Conservation (phyloP, 2,329 filamentous ascomycete species). For the Fusarium sp. region DNA sequence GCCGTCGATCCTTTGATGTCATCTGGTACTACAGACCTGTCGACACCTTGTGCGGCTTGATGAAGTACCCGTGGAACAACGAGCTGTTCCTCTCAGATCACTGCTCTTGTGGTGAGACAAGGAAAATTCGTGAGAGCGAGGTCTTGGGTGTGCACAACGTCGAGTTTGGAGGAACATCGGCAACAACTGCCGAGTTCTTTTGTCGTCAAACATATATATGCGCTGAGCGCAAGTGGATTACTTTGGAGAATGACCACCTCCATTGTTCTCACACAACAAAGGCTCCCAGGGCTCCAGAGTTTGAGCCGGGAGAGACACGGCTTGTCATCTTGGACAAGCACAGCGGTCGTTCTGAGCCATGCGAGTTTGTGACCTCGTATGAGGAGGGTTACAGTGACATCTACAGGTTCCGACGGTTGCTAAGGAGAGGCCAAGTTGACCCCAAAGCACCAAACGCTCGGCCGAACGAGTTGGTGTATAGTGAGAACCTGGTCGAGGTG, state of each 20-base stretch:
- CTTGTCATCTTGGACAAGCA: slow-evolving; percentile 54
- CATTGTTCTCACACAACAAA: slow-evolving; percentile 58
- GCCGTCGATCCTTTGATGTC: slow-evolving; percentile 66
- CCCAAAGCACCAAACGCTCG: slow-evolving; percentile 44
- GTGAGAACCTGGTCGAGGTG: slow-evolving; percentile 57
- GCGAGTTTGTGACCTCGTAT: slow-evolving; percentile 62
- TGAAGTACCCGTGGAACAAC: slow-evolving; percentile 76
- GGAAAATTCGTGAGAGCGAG: slow-evolving; percentile 64
- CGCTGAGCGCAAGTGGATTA: slow-evolving; percentile 71
- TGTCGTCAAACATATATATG: slow-evolving; percentile 77
- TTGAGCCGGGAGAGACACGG: slow-evolving; percentile 70
- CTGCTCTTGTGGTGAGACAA: slow-evolving; percentile 72
- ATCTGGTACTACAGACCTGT: slow-evolving; percentile 80
- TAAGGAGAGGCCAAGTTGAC: slow-evolving; percentile 60
- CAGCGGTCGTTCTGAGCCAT: slow-evolving; percentile 66
- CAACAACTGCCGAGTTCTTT: slow-evolving; percentile 67
- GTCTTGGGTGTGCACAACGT: slow-evolving; percentile 69
- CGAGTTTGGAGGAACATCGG: slow-evolving; percentile 65
- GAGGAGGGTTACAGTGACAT: slow-evolving; percentile 27
- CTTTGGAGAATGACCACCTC: slow-evolving; percentile 66
- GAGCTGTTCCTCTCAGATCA: slow-evolving; percentile 84
- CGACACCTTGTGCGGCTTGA: slow-evolving; percentile 76
- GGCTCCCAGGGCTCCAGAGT: slow-evolving; percentile 45
- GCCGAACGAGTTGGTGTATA: slow-evolving; percentile 72
- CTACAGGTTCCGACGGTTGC: slow-evolving; percentile 62